Evolutionary conservation across 805 yeast species (phyloP).

Genomic region (Candida krabiensis): DNA sequence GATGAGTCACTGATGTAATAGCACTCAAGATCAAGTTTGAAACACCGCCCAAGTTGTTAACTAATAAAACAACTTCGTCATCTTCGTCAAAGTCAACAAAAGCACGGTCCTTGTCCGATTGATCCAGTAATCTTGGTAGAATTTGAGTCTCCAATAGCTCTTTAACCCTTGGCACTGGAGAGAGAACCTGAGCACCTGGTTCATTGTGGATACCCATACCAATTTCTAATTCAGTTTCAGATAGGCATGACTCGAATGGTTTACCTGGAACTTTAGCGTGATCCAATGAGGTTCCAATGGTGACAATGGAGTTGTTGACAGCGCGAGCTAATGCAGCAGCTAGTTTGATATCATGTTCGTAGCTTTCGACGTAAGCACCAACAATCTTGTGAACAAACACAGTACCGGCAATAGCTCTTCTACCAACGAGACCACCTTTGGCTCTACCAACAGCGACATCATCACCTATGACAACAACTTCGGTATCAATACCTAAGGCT

Average conservation of each 20-base stretch:
- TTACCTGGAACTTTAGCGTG: constrained; percentile 88
- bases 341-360: constrained; percentile 41
- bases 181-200: constrained; percentile 69
- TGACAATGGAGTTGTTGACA: constrained; percentile 67
- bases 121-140: constrained; percentile 59
- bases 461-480: constrained; percentile 78
- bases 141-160: constrained; percentile 57
- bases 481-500: constrained; percentile 69
- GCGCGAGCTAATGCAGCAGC: constrained; percentile 60
- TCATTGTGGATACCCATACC: constrained; percentile 98
- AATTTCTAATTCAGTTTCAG: constrained; percentile 70
- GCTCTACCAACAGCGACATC: constrained; percentile 93
- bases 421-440: constrained; percentile 88
- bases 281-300: constrained; percentile 87
- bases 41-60: constrained; percentile 90
- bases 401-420: constrained; percentile 94
- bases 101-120: constrained; percentile 71
- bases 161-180: constrained; percentile 75
- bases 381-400: constrained; percentile 80
- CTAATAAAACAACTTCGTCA: constrained; percentile 66
- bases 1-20: constrained; percentile 60
- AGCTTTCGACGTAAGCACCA: constrained; percentile 56
- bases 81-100: constrained; percentile 64
- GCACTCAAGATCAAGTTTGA: constrained; percentile 77
- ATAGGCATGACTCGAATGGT: constrained; percentile 49